Evolutionary conservation across 2,329 filamentous ascomycete genomes (phyloP), one percentile per base, ranked within the genome.

Genomic region (Thermoascus crustaceus): DNA sequence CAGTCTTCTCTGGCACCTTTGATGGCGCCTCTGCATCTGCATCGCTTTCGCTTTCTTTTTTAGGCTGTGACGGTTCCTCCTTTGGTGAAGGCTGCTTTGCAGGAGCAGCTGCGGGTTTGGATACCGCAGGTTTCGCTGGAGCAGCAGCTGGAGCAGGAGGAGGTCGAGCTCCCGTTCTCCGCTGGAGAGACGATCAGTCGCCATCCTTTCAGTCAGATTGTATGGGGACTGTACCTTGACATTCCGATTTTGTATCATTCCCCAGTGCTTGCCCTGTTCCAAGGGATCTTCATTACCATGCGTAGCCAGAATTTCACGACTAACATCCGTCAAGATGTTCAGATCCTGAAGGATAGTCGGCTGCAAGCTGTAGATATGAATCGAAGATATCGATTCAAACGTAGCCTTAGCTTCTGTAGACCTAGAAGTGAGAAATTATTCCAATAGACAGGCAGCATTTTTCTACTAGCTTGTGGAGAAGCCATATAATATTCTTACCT

Each of bases 331-430:
- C 24, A 95, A 67, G 1, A 80, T 58, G 48, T 85, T 76, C 11
- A 91, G 61, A 52, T 89, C 80, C 58, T 80, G 81, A 10, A 87
- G 67, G 1, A 78, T 73, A 23, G 77, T 73, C 1, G 83, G 73
- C 26, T 84, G 79, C 11, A 96, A 55, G 51, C 87, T 94, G 65
- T 96, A 96, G 27, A 96, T 66, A 49, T 95, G 86, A 40, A 94
- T 80, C 0, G 85, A 83, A 0, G 71, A 72, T 35, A 94, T 76
- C n/a, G 76, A 68, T 32, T 82, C 72, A 46, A 89, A 93, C 10
- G 75, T 71, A 9, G 69, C 66, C 38, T 86, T 76, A 1, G 75
- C 68, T 44, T 75, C 84, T 89, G 46, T 17, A 19, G 23, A 17
- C 8, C 18, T 11, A 13, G 11, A 29, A n/a, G 6, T 7, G 7